phyloP scores from a whole-genome alignment of 345 rosid genomes.

The Salix koriyanagi region DNA sequence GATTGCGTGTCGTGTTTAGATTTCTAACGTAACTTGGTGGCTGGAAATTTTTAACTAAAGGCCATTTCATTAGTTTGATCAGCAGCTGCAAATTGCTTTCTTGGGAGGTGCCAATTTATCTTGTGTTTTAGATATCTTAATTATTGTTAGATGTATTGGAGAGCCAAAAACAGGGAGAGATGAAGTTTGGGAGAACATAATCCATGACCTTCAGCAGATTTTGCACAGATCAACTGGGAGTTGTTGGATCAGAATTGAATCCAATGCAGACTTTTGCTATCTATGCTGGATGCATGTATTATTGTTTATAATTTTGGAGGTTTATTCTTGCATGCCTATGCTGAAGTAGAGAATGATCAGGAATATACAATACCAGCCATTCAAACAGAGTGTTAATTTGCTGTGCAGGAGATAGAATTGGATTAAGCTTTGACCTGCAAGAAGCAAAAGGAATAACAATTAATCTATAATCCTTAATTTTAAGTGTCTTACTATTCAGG shows the following conservation, averaged over 20 bases:
- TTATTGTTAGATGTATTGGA: background rate
- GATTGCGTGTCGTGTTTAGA: conserved; percentile 26
- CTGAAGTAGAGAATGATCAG: background rate
- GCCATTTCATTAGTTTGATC: conserved; percentile 4
- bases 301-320: background rate
- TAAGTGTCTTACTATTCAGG: background rate
- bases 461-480: background rate
- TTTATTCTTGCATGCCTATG: too few relatives aligned
- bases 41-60: conserved; percentile 20
- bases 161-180: background rate
- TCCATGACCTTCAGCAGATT: background rate
- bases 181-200: background rate
- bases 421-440: background rate
- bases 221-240: background rate
- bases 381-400: background rate
- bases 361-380: background rate
- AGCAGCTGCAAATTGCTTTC: conserved; percentile 5
- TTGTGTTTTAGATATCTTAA: background rate
- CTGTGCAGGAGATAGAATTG: background rate
- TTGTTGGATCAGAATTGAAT: background rate
- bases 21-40: conserved; percentile 5
- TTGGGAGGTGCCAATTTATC: background rate
- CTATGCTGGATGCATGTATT: background rate
- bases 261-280: background rate
- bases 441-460: background rate